phyloP scores from a whole-genome alignment of 768 basidiomycete genomes.

The Guyanaporus albipodus region DNA sequence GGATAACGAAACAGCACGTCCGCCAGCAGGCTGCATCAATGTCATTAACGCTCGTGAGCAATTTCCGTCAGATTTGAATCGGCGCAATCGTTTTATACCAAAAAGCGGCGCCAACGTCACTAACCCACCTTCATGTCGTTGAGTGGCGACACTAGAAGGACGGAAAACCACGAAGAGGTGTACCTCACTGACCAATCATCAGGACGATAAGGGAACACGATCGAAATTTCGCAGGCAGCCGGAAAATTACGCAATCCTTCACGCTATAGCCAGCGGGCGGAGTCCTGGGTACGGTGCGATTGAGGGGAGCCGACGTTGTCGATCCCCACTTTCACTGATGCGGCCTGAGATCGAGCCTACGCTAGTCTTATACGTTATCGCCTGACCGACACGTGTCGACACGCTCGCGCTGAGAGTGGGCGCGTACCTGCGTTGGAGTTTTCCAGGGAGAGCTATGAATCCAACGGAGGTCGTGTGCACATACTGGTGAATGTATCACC shows the following conservation, averaged over 20 bases:
- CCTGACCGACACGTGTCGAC: slow-evolving; percentile 8
- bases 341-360: background rate
- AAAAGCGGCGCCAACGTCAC: slow-evolving; percentile 11
- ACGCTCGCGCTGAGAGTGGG: background rate
- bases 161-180: background rate
- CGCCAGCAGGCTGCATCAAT: slow-evolving; percentile 10
- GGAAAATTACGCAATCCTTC: slow-evolving; percentile 5
- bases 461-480: background rate
- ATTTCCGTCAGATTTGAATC: slow-evolving; percentile 26
- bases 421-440: background rate
- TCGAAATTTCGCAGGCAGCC: background rate
- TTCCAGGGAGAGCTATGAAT: too few relatives aligned
- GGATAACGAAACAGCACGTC: slow-evolving; percentile 5
- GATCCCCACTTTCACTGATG: slow-evolving; percentile 15
- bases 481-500: background rate
- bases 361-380: slow-evolving; percentile 17
- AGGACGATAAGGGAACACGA: background rate
- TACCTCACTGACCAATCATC: background rate
- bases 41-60: slow-evolving; percentile 11
- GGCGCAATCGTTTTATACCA: slow-evolving; percentile 17
- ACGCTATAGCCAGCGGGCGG: background rate
- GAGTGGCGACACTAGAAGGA: background rate
- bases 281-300: background rate
- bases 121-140: slow-evolving; percentile 5
- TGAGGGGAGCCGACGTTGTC: slow-evolving; percentile 1